Evolutionary conservation across 768 basidiomycete genomes (phyloP), one percentile per base, ranked within the genome.

Genomic region (Suillus sp.): DNA sequence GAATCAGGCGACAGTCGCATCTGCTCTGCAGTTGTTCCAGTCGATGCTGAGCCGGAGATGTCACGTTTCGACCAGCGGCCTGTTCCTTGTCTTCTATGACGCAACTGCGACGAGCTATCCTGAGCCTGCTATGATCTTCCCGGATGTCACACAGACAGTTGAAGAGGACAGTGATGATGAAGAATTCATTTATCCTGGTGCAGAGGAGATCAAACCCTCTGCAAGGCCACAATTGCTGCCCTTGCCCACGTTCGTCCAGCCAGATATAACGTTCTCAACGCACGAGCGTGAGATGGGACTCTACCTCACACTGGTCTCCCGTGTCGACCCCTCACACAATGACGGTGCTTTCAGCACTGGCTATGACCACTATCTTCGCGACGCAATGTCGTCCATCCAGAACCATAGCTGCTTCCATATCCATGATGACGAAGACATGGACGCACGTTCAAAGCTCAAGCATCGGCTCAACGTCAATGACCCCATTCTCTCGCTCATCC

Each of bases 261-360:
- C 92, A 2, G 84, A 84, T 63, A 90, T 86, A 38, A 93, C 90
- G 22, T 87, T 84, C 72, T 84, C 83, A n/a, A 90, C 91, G 1
- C 92, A 92, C 71, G 90, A 92, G 69, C 88, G 90, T 27, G 93
- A 95, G 77, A 90, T 92, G 83, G 86, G 83, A 5, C 81, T 95
- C 27, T 95, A 95, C 68, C 81, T 91, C 58, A 79, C 87, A 27
- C 83, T 92, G 2, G 86, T 95, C 20, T 91, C 90, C n/a, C 85
- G 89, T 18, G 82, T 92, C 20, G 88, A 92, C 68, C 89, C 89
- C 32, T 83, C 83, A 20, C 87, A 91, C 67, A 81, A 79, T 65
- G 83, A 82, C 43, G 88, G 91, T 65, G 84, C 81, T 18, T 92
- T 93, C 78, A 93, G 92, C 72, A 93, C 93, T 3, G 89, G 91